phyloP scores from a whole-genome alignment of 208 protist species.

The Leishmania lainsoni region DNA sequence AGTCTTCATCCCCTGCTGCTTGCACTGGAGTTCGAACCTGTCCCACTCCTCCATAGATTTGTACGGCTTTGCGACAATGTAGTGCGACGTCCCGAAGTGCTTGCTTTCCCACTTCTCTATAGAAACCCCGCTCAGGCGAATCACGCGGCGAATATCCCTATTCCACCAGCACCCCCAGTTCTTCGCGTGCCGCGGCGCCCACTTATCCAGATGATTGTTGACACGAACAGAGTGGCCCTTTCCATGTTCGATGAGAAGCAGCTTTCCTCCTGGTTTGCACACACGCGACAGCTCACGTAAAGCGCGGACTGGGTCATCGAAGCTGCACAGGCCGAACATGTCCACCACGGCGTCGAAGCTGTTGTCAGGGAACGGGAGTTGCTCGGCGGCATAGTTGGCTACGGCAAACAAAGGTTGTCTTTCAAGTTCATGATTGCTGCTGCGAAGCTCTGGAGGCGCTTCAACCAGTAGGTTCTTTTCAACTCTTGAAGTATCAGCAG shows the following conservation, averaged over 20 bases:
- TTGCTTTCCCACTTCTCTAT: constrained; percentile 69
- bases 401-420: constrained; percentile 66
- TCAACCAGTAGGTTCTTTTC: neutral
- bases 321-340: constrained; percentile 92
- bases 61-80: constrained; percentile 82
- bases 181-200: constrained; percentile 81
- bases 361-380: constrained; percentile 86
- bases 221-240: constrained; percentile 61
- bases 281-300: constrained; percentile 90
- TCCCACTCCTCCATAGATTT: constrained; percentile 83
- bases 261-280: constrained; percentile 84
- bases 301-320: constrained; percentile 88
- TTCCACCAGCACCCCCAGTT: constrained; percentile 93
- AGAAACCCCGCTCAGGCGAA: constrained; percentile 68
- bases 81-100: constrained; percentile 91
- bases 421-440: constrained; percentile 11
- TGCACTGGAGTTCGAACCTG: constrained; percentile 23
- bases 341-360: constrained; percentile 91
- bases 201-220: constrained; percentile 86
- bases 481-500: neutral
- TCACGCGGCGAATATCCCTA: constrained; percentile 74
- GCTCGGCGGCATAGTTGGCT: constrained; percentile 78
- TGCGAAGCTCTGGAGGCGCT: constrained; percentile 16
- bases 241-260: constrained; percentile 91
- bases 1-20: constrained; percentile 15